Conservation (phyloP, 345 rosid species). For the Kernera saxatilis region DNA sequence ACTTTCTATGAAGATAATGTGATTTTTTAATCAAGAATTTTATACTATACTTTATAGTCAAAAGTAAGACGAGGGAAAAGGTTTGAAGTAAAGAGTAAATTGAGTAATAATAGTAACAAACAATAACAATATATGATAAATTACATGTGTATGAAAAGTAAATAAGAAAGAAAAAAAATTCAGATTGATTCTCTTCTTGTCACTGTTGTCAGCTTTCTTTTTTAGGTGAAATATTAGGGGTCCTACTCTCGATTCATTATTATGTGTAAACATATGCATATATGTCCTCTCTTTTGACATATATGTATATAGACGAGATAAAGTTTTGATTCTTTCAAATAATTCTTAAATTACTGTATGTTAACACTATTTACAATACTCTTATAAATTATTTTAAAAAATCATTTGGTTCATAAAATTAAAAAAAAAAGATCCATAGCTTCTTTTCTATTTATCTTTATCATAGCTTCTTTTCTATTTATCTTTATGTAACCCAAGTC, state of each 20-base stretch:
- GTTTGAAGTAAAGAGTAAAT: background rate
- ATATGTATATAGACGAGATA: background rate
- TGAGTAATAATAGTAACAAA: background rate
- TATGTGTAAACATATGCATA: background rate
- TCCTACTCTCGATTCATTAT: background rate
- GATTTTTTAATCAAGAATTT: background rate
- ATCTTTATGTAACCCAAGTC: background rate
- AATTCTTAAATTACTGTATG: background rate
- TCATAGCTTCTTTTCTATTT: background rate
- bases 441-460: background rate
- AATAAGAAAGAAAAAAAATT: background rate
- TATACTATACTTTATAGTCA: too few relatives aligned
- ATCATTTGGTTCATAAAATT: background rate
- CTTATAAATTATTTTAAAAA: too few relatives aligned
- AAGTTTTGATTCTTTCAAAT: background rate
- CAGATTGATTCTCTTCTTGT: constrained; percentile 20
- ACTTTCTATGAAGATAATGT: background rate
- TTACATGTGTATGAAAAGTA: background rate
- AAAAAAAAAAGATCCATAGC: background rate
- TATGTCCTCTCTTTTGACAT: background rate
- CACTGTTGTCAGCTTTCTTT: constrained; percentile 7
- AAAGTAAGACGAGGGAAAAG: background rate
- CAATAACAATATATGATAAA: background rate
- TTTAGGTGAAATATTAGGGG: constrained; percentile 10
- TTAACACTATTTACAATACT: background rate